phyloP scores from a whole-genome alignment of 2,329 filamentous ascomycete genomes.

The Sordariomycetes sp. region DNA sequence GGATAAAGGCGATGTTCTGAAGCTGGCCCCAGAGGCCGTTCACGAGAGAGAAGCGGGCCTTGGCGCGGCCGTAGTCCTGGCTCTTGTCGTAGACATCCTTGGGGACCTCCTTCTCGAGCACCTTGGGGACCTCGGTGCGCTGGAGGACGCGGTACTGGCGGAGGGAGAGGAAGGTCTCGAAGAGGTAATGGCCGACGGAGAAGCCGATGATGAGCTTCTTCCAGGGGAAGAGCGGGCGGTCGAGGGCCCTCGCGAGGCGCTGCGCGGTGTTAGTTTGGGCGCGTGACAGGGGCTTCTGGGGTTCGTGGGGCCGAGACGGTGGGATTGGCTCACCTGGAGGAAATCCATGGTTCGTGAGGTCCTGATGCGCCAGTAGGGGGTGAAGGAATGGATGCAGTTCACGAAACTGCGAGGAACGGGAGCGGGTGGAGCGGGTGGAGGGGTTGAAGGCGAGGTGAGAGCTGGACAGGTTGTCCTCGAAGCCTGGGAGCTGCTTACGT shows the following conservation, averaged over 20 bases:
- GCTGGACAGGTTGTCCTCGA: conserved; percentile 1
- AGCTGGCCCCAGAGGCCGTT: conserved; percentile 74
- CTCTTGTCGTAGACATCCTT: conserved; percentile 90
- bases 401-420: not conserved
- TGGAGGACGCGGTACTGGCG: conserved; percentile 86
- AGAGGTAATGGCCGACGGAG: conserved; percentile 78
- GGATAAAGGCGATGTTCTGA: conserved; percentile 82
- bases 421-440: not conserved
- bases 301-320: not conserved
- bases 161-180: conserved; percentile 81
- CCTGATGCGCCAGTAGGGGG: not conserved
- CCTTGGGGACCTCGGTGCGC: conserved; percentile 35
- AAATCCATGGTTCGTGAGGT: conserved; percentile 3
- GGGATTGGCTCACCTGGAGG: conserved; percentile 2
- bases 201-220: conserved; percentile 94
- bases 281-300: not conserved
- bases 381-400: conserved; percentile 4
- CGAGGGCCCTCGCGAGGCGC: conserved; percentile 75
- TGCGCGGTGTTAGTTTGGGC: conserved; percentile 15
- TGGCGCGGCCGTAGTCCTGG: conserved; percentile 82
- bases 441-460: not conserved
- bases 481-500: not conserved
- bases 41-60: conserved; percentile 80
- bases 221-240: conserved; percentile 92
- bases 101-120: conserved; percentile 78